Percentiles rank a stretch among this genome's conserved stretches.
phyloP scores from a whole-genome alignment of 306 rosid species.

The Dryas octopetala region DNA sequence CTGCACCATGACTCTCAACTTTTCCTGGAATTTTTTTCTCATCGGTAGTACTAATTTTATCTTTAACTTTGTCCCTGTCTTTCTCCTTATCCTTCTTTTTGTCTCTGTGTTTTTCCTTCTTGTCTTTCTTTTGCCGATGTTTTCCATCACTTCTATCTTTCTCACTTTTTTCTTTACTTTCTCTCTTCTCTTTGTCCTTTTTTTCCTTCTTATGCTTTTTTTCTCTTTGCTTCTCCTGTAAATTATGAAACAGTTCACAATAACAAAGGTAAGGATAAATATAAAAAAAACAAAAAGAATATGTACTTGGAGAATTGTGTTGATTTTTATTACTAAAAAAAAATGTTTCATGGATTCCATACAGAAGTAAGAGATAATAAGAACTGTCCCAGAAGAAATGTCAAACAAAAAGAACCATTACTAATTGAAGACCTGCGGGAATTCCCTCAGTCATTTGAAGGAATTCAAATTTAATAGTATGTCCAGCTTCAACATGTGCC shows the following conservation, averaged over 20 bases:
- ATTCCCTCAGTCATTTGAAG: background rate
- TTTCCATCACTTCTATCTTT: slow-evolving; percentile 72
- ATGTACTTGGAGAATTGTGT: background rate
- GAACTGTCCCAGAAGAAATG: background rate
- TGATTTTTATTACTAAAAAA: background rate
- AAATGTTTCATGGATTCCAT: too few species aligned
- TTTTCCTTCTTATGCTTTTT: slow-evolving; percentile 75
- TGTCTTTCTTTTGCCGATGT: slow-evolving; percentile 71
- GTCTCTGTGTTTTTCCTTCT: slow-evolving; percentile 67
- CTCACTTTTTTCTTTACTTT: slow-evolving; percentile 66
- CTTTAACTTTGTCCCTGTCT: slow-evolving; percentile 46
- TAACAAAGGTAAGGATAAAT: slow-evolving; percentile 12
- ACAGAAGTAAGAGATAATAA: background rate
- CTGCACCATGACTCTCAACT: slow-evolving; percentile 38
- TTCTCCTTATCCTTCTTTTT: slow-evolving; percentile 59
- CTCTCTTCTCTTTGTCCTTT: slow-evolving; percentile 74
- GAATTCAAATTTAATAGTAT: background rate
- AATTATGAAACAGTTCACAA: slow-evolving; percentile 2
- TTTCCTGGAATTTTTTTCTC: slow-evolving; percentile 54
- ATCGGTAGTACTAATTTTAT: slow-evolving; percentile 44
- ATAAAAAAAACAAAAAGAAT: slow-evolving; percentile 8
- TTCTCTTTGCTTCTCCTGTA: slow-evolving; percentile 73
- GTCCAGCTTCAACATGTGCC: background rate
- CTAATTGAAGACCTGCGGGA: background rate
- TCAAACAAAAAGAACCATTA: background rate